Evolutionary conservation across 164 flowering plant species (phyloP).

Genomic region (Dillenia turbinata): DNA sequence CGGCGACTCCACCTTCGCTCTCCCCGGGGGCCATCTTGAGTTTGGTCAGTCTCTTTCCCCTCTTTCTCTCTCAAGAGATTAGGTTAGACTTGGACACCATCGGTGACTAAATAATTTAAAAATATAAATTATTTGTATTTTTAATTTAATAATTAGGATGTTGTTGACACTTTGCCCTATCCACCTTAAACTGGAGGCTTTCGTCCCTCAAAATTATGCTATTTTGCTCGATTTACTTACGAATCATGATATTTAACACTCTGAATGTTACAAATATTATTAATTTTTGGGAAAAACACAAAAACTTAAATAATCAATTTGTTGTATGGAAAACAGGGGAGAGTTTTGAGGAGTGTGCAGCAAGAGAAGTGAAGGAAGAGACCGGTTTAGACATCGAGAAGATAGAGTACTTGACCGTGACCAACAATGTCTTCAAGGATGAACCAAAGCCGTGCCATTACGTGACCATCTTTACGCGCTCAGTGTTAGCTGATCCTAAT

Average conservation of each 20-base stretch:
- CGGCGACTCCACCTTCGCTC: slow-evolving; percentile 64
- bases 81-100: slow-evolving; percentile 60
- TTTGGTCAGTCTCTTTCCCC: slow-evolving; percentile 40
- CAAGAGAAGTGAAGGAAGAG: slow-evolving; percentile 82
- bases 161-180: too few relatives aligned
- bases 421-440: slow-evolving; percentile 49
- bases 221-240: too few relatives aligned
- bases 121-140: too few relatives aligned
- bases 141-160: too few relatives aligned
- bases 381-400: slow-evolving; percentile 63
- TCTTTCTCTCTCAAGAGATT: slow-evolving; percentile 4
- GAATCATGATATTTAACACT: too few relatives aligned
- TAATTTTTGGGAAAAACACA: too few relatives aligned
- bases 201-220: too few relatives aligned
- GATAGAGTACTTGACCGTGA: slow-evolving; percentile 55
- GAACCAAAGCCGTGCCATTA: background rate
- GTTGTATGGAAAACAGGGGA: slow-evolving; percentile 48
- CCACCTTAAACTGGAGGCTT: too few relatives aligned
- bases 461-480: slow-evolving; percentile 24
- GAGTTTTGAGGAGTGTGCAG: slow-evolving; percentile 82
- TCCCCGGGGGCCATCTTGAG: slow-evolving; percentile 93
- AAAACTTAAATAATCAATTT: too few relatives aligned
- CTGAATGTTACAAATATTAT: too few relatives aligned
- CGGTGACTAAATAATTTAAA: too few relatives aligned
- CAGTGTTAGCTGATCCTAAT: slow-evolving; percentile 24